Percentiles rank a stretch among this genome's conserved stretches.
These are phyloP conservation scores for Aurinia saxatilis DNA, from an alignment of 345 rosid genomes.

Conservation along the genomic window DNA sequence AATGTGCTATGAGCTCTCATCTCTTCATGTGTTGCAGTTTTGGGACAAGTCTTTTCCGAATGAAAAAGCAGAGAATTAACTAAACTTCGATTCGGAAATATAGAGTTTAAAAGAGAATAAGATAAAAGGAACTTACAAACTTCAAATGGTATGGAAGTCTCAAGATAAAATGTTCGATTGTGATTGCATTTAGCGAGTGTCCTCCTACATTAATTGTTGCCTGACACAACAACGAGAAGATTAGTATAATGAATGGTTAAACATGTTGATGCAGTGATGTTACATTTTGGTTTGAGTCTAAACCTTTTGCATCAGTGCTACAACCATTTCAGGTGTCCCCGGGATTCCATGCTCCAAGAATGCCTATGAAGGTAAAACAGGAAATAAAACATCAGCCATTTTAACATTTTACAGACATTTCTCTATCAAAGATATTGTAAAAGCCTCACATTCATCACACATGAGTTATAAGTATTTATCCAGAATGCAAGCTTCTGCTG, in stretches of 20 bases:
- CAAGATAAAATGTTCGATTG: constrained; percentile 87
- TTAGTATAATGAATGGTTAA: background rate
- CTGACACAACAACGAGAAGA: constrained; percentile 36
- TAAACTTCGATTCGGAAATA: background rate
- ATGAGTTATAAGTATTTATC: constrained; percentile 86
- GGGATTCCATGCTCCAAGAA: constrained; percentile 81
- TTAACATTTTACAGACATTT: background rate
- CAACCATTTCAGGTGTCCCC: constrained; percentile 67
- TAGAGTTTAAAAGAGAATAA: background rate
- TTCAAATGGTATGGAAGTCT: constrained; percentile 89
- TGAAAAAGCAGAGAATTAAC: background rate
- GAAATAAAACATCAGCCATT: background rate
- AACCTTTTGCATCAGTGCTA: constrained; percentile 88
- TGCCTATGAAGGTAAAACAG: constrained; percentile 34
- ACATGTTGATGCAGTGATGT: background rate
- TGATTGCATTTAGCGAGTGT: constrained; percentile 63
- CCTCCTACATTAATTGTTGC: constrained; percentile 75
- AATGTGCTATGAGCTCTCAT: constrained; percentile 55
- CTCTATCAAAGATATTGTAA: background rate
- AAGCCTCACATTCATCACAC: constrained; percentile 70
- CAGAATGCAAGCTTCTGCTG: constrained; percentile 96
- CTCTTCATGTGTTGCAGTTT: constrained; percentile 66
- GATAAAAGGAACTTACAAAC: constrained; percentile 45
- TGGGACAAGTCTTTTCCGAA: constrained; percentile 49
- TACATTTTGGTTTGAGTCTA: background rate